These are phyloP conservation scores for Thraustotheca clavata DNA, from an alignment of 352 stramenopile species.

Conservation along the genomic window DNA sequence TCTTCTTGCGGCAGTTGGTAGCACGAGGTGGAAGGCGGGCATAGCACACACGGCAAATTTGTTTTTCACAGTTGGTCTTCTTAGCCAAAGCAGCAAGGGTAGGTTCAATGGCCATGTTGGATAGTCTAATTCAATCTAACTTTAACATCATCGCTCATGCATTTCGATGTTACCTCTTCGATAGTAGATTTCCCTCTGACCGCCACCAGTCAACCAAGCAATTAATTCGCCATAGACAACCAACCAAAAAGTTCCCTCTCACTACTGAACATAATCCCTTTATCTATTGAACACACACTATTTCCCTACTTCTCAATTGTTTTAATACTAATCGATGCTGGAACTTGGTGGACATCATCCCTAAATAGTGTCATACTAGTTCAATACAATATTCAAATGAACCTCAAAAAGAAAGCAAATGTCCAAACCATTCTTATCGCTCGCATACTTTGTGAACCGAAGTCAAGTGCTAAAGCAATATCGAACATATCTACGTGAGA, in stretches of 20 bases:
- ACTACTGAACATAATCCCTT: constrained; percentile 9
- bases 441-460: constrained; percentile 19
- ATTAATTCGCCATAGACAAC: not conserved
- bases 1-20: constrained; percentile 99
- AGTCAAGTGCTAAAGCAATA: constrained; percentile 22
- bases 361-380: not conserved
- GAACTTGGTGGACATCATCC: not conserved
- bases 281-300: constrained; percentile 10
- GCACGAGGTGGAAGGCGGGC: constrained; percentile 97
- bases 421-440: not conserved
- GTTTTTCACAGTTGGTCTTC: constrained; percentile 99
- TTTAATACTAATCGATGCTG: not conserved
- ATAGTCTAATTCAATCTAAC: not conserved
- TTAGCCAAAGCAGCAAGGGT: constrained; percentile 96
- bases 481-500: constrained; percentile 18
- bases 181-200: constrained; percentile 24
- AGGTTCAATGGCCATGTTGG: constrained; percentile 83
- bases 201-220: constrained; percentile 16
- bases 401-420: not conserved
- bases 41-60: constrained; percentile 99
- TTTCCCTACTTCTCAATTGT: not conserved
- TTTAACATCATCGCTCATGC: not conserved
- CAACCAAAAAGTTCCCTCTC: not conserved
- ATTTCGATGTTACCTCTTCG: constrained; percentile 19
- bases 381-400: not conserved